Evolutionary conservation across 352 stramenopile species (phyloP), one percentile per base, ranked within the genome.

Genomic region (Phytopythium aichiense): DNA sequence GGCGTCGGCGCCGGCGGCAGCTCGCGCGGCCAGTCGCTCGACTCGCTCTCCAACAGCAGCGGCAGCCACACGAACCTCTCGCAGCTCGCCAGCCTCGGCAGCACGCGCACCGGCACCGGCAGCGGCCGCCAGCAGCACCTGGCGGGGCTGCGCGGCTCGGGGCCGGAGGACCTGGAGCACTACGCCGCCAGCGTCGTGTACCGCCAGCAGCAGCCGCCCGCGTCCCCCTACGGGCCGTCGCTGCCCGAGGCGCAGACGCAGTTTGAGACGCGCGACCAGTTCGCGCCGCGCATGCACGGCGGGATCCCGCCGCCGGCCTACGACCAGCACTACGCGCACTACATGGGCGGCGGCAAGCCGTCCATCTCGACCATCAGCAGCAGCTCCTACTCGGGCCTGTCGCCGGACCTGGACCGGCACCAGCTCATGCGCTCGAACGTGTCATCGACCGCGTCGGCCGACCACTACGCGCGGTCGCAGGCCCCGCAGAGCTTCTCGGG

Each of bases 301-400:
- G 28, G 28, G 28, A 4, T 42, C 2, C 40, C 31, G 43, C 49
- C 30, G 40, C 49, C 56, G 16, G 43, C 67, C 33, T 58, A 73
- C 56, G 60, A 66, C n/a, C 62, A 58, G 22, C 43, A 59, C 2
- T 63, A 66, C 28, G 58, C 62, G 33, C 56, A 31, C 28, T 66
- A 69, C 50, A 43, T 58, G 31, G 28, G 52, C n/a, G 28, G 52
- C 25, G 59, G 67, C n/a, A 71, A 67, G 35, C 64, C 73, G 63
- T 84, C 73, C 38, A 72, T 84, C 51, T 87, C 77, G 31, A 80
- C 73, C 7, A 76, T 74, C 30, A 84, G 73, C 54, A 84, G 68
- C 57, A 71, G 51, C 20, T 74, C 75, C 23, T 81, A 73, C 61
- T 84, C 77, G 30, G 67, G 65, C 61, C 67, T 72, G 23, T 79